phyloP scores from a whole-genome alignment of 768 basidiomycete species.

The Neoboletus brunneissimus region DNA sequence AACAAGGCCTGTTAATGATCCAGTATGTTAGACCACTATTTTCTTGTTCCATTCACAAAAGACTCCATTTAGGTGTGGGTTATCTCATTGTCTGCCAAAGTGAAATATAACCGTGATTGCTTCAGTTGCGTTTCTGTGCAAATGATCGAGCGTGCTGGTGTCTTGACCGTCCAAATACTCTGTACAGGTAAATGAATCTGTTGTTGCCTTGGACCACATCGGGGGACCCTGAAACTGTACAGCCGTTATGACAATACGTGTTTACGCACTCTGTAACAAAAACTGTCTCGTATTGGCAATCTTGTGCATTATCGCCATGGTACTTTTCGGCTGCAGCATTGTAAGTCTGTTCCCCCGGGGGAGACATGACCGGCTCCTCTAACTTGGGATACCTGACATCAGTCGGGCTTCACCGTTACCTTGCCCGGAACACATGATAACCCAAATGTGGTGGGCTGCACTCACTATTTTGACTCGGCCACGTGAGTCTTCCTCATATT shows the following conservation, averaged over 20 bases:
- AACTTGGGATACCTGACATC: not conserved
- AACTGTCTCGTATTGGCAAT: slow-evolving; percentile 2
- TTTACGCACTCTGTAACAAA: slow-evolving; percentile 18
- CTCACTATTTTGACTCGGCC: not conserved
- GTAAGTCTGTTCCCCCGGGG: slow-evolving; percentile 2
- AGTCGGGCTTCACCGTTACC: slow-evolving; percentile 14
- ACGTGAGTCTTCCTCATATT: slow-evolving; percentile 5
- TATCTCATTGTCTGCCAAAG: not conserved
- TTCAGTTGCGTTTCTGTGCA: slow-evolving; percentile 1
- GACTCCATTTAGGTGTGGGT: slow-evolving; percentile 12
- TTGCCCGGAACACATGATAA: not conserved
- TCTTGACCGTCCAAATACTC: slow-evolving; percentile 10
- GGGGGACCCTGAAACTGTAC: not conserved
- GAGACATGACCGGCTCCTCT: not conserved
- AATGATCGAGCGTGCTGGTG: not conserved
- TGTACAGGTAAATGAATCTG: slow-evolving; percentile 2
- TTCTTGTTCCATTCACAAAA: not conserved
- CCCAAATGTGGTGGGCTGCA: not conserved
- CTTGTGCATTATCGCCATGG: not conserved
- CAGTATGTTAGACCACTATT: not conserved
- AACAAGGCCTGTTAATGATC: not conserved
- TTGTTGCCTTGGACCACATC: not conserved
- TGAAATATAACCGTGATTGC: not conserved
- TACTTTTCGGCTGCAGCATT: not conserved
- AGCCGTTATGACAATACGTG: slow-evolving; percentile 22